phyloP scores from a whole-genome alignment of 2,329 filamentous ascomycete genomes.

The Chaetomium sp. region DNA sequence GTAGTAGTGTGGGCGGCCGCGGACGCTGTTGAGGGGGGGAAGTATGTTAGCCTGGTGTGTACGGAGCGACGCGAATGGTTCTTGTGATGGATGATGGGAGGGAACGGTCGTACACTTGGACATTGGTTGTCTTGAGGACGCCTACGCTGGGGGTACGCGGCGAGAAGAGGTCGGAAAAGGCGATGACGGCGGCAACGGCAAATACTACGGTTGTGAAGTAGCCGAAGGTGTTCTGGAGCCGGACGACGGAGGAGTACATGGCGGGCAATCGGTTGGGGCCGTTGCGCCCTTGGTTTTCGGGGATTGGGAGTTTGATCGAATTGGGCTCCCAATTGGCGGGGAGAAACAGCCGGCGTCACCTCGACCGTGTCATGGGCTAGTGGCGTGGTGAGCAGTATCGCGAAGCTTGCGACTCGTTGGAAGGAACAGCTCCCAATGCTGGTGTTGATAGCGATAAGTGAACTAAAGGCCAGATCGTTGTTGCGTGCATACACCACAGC shows the following conservation, averaged over 20 bases:
- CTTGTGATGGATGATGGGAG: not conserved
- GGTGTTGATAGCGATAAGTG: not conserved
- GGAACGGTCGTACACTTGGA: constrained; percentile 65
- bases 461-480: constrained; percentile 2
- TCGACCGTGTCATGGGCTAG: constrained; percentile 8
- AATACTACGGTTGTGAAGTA: constrained; percentile 97
- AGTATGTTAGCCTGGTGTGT: too few relatives aligned
- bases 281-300: not conserved
- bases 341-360: constrained; percentile 9
- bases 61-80: not conserved
- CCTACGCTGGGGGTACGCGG: constrained; percentile 59
- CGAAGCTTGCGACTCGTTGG: constrained; percentile 9
- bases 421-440: not conserved
- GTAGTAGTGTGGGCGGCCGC: constrained; percentile 94
- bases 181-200: constrained; percentile 70
- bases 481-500: not conserved
- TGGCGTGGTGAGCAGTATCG: not conserved
- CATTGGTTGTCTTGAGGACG: constrained; percentile 60
- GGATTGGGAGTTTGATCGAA: not conserved
- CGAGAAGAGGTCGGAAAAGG: constrained; percentile 66
- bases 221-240: constrained; percentile 87
- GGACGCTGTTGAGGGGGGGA: constrained; percentile 54
- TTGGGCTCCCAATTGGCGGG: not conserved
- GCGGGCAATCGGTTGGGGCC: constrained; percentile 26
- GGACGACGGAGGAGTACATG: constrained; percentile 85